Percentiles rank a stretch among this genome's conserved stretches.
Conservation (phyloP, 768 basidiomycete species). For the Tephrocybe sp. region DNA sequence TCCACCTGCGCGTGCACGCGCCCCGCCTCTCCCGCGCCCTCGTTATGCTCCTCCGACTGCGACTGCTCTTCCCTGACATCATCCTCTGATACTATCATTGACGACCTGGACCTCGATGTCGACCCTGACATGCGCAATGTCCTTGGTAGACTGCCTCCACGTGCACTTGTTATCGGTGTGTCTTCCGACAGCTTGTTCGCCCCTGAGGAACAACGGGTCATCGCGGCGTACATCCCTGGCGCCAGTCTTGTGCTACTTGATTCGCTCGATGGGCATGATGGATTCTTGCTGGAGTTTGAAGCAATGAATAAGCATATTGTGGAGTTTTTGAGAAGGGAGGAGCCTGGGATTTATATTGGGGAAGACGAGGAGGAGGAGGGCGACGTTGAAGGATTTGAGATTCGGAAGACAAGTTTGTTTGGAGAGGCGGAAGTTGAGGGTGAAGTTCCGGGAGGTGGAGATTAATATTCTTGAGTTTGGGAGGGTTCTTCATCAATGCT, state of each 20-base stretch:
- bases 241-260: conserved; percentile 81
- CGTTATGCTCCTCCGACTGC: conserved; percentile 1
- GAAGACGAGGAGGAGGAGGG: conserved; percentile 25
- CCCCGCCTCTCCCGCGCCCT: conserved; percentile 3
- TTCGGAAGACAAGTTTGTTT: conserved; percentile 93
- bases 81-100: background rate
- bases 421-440: conserved; percentile 85
- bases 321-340: conserved; percentile 64
- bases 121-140: conserved; percentile 24
- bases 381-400: conserved; percentile 50
- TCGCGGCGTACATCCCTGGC: conserved; percentile 76
- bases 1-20: background rate
- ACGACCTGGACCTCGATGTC: background rate
- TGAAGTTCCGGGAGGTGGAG: conserved; percentile 44
- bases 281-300: conserved; percentile 96
- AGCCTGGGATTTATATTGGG: conserved; percentile 62
- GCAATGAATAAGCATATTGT: conserved; percentile 81
- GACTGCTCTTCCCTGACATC: background rate
- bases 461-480: too few relatives aligned
- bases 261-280: conserved; percentile 92
- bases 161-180: conserved; percentile 84
- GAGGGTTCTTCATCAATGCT: background rate
- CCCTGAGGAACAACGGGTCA: conserved; percentile 78
- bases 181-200: conserved; percentile 95
- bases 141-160: conserved; percentile 69